A percentile compares a stretch with the other conserved stretches of the same genome.
These are phyloP conservation scores for Fonsecaea multimorphosa DNA, from an alignment of 2,329 filamentous ascomycete species.

Conservation along the genomic window DNA sequence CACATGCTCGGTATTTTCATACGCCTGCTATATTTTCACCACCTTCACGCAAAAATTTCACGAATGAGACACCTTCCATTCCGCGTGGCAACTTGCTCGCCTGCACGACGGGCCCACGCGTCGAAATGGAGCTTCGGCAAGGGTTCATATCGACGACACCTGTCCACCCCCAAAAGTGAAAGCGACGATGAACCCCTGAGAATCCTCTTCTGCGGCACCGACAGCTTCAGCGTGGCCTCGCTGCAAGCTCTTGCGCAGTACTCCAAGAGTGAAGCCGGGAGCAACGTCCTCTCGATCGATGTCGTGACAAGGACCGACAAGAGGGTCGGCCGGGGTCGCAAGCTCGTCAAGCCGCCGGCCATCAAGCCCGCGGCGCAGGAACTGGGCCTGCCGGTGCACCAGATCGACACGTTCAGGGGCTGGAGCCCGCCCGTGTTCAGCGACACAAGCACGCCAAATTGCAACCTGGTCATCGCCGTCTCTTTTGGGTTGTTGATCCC, in stretches of 20 bases:
- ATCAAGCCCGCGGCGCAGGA: constrained; percentile 69
- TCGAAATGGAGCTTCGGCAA: neutral
- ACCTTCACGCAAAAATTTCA: neutral
- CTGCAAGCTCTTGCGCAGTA: constrained; percentile 72
- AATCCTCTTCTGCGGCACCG: constrained; percentile 93
- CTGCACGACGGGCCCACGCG: neutral
- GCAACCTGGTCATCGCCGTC: constrained; percentile 86
- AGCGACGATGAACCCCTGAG: constrained; percentile 62
- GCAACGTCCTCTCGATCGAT: constrained; percentile 75
- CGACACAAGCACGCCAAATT: constrained; percentile 46
- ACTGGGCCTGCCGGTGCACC: constrained; percentile 71
- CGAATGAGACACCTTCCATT: constrained; percentile 17
- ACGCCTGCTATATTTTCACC: neutral
- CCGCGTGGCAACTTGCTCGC: neutral
- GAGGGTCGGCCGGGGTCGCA: constrained; percentile 75
- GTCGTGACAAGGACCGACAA: constrained; percentile 85
- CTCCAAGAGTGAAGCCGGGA: constrained; percentile 56
- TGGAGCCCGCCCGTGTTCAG: constrained; percentile 70
- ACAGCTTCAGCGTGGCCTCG: constrained; percentile 83
- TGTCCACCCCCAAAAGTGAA: constrained; percentile 11
- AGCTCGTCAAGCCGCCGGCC: constrained; percentile 71
- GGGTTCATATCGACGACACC: neutral
- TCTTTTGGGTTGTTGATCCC: constrained; percentile 94
- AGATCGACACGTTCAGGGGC: constrained; percentile 78
- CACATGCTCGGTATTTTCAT: neutral